Base-by-base conservation (phyloP, 805 yeast genomes). In the Yarrowia sp. region DNA sequence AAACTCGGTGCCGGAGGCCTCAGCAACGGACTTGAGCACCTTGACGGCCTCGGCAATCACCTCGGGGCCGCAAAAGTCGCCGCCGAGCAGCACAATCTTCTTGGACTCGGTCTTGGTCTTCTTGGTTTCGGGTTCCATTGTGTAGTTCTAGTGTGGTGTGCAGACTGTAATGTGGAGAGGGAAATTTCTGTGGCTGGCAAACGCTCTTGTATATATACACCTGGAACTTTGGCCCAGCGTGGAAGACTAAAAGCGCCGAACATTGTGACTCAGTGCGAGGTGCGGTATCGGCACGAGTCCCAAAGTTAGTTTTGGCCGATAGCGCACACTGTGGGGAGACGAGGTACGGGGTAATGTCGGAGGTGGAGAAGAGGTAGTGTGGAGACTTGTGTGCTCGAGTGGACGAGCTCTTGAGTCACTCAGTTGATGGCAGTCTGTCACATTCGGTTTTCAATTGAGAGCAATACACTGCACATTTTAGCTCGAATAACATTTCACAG, bases 51-150 rank as follows among this genome's bases (percentile, higher is more conserved):
- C 98, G 35, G 82, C 87, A 69, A 90, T 86, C 72, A 93, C 86
- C 80, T 95, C 99, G 63, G 90, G 86, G 74, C 99, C 99, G 71
- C 91, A 97, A 77, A 95, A 98, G 82, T 95, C 99, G 75, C 99
- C 99, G 70, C 98, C 97, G 46, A 94, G 84, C 68, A 94, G 85
- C 45, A 95, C 96, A 74, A 94, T 88, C 68, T 85, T 91, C 79
- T 92, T 92, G n/a, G 74, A 71, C 26, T 70, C 42, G 41, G 67
- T 72, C 67, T 63, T 63, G 55, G 45, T 19, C 56, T 63, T 63
- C 48, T 63, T 63, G 26, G 36, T 63, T 15, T 63, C 67, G 55
- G 67, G 67, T 49, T 63, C 67, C 67, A 63, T 63, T 36, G n/a
- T 61, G 40, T 48, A 35, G 19, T 36, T 38, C 48, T 36, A 43